A percentile compares a stretch with the other conserved stretches of the same genome.
Evolutionary conservation across 345 rosid genomes (phyloP).

Genomic region (Gossypium anomalum): DNA sequence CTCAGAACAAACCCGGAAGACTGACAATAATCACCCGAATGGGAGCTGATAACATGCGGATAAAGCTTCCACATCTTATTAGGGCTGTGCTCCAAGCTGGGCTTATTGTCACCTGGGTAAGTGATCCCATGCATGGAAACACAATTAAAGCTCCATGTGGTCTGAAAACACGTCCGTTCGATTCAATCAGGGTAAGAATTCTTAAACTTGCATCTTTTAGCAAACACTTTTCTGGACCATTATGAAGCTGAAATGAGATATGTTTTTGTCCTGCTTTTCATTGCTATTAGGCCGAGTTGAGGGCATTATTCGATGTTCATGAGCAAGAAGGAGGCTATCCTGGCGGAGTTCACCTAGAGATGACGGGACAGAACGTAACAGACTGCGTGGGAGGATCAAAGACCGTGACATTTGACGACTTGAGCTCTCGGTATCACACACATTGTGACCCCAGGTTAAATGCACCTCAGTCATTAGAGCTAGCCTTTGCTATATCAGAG

Average conservation of each 20-base stretch:
- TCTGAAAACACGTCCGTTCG: conserved; percentile 56
- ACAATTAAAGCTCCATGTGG: conserved; percentile 63
- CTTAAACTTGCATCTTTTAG: background rate
- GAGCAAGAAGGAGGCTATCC: conserved; percentile 18
- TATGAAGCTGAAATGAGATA: background rate
- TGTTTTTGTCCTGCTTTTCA: background rate
- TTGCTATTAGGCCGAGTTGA: conserved; percentile 9
- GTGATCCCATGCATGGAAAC: conserved; percentile 72
- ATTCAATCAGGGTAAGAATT: conserved; percentile 44
- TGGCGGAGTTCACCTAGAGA: conserved; percentile 19
- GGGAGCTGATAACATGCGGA: conserved; percentile 67
- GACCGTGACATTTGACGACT: conserved; percentile 13
- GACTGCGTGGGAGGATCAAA: conserved; percentile 10
- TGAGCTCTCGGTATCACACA: conserved; percentile 17
- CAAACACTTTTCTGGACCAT: background rate
- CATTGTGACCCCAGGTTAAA: conserved; percentile 15
- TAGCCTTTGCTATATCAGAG: conserved; percentile 17
- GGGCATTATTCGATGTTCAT: conserved; percentile 18
- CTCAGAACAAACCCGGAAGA: conserved; percentile 57
- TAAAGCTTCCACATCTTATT: conserved; percentile 56
- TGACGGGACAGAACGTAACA: conserved; percentile 15
- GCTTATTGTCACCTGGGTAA: conserved; percentile 66
- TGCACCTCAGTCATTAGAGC: conserved; percentile 20
- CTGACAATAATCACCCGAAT: conserved; percentile 51
- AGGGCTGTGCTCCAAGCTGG: conserved; percentile 60